Percentiles rank a stretch among this genome's conserved stretches.
phyloP scores from a whole-genome alignment of 1,284 basidiomycete genomes.

The Kalmanozyma brasiliensis region DNA sequence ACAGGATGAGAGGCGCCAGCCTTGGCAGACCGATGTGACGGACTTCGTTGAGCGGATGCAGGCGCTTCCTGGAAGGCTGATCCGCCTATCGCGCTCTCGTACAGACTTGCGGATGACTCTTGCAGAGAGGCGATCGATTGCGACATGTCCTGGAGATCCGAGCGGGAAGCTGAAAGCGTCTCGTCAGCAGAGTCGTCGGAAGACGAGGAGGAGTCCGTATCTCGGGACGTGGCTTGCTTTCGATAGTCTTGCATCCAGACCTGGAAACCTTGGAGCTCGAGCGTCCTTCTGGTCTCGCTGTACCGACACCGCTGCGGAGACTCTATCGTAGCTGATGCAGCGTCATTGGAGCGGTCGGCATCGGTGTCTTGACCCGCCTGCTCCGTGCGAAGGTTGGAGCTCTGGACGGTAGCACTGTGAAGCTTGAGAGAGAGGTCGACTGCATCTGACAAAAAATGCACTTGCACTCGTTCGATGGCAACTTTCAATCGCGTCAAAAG shows the following conservation, averaged over 20 bases:
- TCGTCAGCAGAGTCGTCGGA: slow-evolving; percentile 20
- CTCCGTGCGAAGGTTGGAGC: slow-evolving; percentile 35
- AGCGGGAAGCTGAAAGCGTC: neutral
- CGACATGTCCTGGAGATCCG: neutral
- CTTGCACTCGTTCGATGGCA: slow-evolving; percentile 19
- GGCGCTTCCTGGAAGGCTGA: slow-evolving; percentile 5
- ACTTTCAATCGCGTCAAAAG: slow-evolving; percentile 54
- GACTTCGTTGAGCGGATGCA: too few relatives aligned
- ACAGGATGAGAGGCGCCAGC: neutral
- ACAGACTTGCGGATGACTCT: slow-evolving; percentile 42
- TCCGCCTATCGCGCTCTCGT: slow-evolving; percentile 36
- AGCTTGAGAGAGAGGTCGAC: slow-evolving; percentile 33
- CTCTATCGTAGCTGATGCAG: neutral
- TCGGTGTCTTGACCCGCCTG: neutral
- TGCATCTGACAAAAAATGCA: slow-evolving; percentile 22
- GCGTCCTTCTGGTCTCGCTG: slow-evolving; percentile 28
- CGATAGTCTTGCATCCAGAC: slow-evolving; percentile 24
- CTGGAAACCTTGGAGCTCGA: slow-evolving; percentile 22
- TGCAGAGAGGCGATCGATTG: slow-evolving; percentile 22
- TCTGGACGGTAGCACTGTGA: slow-evolving; percentile 15
- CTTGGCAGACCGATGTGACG: neutral
- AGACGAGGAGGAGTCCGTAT: slow-evolving; percentile 21
- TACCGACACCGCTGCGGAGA: slow-evolving; percentile 4
- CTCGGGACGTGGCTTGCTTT: neutral
- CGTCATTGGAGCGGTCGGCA: neutral